Base-by-base conservation (phyloP, 1,284 basidiomycete genomes). In the Ustilago bromivora region DNA sequence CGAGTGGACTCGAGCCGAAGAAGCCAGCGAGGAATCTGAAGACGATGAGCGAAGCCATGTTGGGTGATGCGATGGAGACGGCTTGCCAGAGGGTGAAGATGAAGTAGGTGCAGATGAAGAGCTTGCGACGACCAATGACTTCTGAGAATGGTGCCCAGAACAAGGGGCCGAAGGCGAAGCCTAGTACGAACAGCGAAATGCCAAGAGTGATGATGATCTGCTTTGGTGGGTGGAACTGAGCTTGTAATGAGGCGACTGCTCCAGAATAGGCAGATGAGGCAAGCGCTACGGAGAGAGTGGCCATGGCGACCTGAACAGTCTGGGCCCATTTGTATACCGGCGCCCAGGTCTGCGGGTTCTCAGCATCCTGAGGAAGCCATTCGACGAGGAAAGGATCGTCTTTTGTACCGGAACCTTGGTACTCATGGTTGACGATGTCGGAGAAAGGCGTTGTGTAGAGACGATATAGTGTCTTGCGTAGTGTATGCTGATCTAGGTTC, bases 171-270 rank as follows among this genome's bases (percentile, higher is more conserved):
- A 85, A 78, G 31, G 80, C 80, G 70, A 86, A 87, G 58, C 93
- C 92, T 0, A 94, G 83, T 40, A 95, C 86, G 84, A 92, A 95
- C 36, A 94, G 89, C 76, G 90, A 91, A 60, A 89, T 88, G 35
- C 73, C 79, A 43, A 82, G 62, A 6, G 76, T 72, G 52, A 82
- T 12, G 56, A 82, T 66, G 66, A 78, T 62, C 58, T 76, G 58
- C 34, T 69, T 65, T 2, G 57, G 34, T 15, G 66, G 78, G 13
- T 73, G 71, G 55, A 84, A 82, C 41, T 78, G 65, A 2, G 38
- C 58, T 6, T 38, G 36, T 32, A 85, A 57, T 41, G 74, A 78
- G 8, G 65, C 54, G 36, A 78, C 58, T 9, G 80, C 84, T 7
- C 84, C 84, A 17, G 72, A 72, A 58, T 81, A 82, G 54, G 81